phyloP scores from a whole-genome alignment of 495 filamentous ascomycete species.

The Neurospora discreta region DNA sequence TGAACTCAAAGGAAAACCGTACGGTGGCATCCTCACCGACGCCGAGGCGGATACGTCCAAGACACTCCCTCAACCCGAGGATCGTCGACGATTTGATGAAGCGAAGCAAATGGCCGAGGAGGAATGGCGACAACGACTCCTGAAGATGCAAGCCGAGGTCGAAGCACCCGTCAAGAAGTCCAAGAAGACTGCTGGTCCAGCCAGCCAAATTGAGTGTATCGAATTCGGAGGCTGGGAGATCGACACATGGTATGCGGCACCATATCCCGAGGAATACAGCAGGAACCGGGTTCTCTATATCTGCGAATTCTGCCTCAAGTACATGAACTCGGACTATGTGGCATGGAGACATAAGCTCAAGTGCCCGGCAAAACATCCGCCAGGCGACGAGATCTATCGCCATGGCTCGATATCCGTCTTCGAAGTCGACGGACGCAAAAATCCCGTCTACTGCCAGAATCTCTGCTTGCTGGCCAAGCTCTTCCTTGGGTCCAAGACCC shows the following conservation, averaged over 20 bases:
- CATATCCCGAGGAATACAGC: constrained; percentile 97
- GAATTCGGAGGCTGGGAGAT: constrained; percentile 96
- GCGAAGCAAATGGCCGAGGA: constrained; percentile 84
- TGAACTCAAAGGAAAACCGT: constrained; percentile 83
- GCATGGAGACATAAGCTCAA: constrained; percentile 97
- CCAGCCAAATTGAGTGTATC: constrained; percentile 96
- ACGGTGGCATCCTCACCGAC: constrained; percentile 85
- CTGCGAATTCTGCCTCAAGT: constrained; percentile 97
- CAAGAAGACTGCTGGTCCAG: constrained; percentile 66
- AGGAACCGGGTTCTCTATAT: constrained; percentile 91
- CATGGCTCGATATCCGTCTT: constrained; percentile 88
- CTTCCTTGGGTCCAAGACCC: constrained; percentile 91
- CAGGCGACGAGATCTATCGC: constrained; percentile 97
- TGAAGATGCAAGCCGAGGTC: constrained; percentile 35
- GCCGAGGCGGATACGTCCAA: constrained; percentile 82
- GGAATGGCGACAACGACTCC: constrained; percentile 59
- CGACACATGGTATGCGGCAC: constrained; percentile 98
- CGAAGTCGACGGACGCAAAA: constrained; percentile 93
- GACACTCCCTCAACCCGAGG: constrained; percentile 67
- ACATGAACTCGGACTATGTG: constrained; percentile 98
- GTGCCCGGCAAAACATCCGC: constrained; percentile 90
- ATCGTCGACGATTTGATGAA: constrained; percentile 75
- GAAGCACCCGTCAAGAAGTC: constrained; percentile 36
- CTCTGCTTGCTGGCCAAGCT: constrained; percentile 92
- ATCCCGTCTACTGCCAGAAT: constrained; percentile 96